A percentile compares a stretch with the other conserved stretches of the same genome.
phyloP scores from a whole-genome alignment of 2,329 filamentous ascomycete species.

The Neofusicoccum kwambonambiense region DNA sequence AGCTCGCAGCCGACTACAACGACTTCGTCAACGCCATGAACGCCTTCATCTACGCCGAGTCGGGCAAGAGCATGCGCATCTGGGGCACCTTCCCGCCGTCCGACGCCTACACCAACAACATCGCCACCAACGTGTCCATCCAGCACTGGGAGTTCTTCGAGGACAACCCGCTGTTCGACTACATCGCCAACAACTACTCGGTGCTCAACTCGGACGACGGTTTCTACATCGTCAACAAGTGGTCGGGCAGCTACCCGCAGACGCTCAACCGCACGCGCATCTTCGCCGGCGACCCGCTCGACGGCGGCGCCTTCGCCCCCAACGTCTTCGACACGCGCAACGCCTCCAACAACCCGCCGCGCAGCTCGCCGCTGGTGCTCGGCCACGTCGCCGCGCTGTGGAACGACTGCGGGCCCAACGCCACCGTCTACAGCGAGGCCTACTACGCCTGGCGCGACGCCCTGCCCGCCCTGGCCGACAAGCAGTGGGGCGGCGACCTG shows the following conservation, averaged over 20 bases:
- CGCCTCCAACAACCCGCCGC: slow-evolving; percentile 47
- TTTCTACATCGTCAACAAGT: slow-evolving; percentile 53
- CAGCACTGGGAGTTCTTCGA: slow-evolving; percentile 53
- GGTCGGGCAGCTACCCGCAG: slow-evolving; percentile 47
- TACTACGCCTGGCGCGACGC: slow-evolving; percentile 49
- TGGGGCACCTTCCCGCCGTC: slow-evolving; percentile 48
- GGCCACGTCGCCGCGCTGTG: slow-evolving; percentile 41
- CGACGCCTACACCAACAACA: slow-evolving; percentile 38
- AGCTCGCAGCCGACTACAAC: slow-evolving; percentile 37
- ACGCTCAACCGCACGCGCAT: slow-evolving; percentile 48
- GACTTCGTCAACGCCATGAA: slow-evolving; percentile 39
- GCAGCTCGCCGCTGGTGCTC: slow-evolving; percentile 41
- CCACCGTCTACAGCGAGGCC: slow-evolving; percentile 49
- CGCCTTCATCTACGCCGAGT: slow-evolving; percentile 30
- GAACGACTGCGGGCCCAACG: slow-evolving; percentile 52
- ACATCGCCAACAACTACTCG: slow-evolving; percentile 39
- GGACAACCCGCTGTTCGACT: slow-evolving; percentile 45
- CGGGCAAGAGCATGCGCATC: slow-evolving; percentile 34
- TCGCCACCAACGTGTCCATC: slow-evolving; percentile 42
- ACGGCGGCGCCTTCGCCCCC: slow-evolving; percentile 46
- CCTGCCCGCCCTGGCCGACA: slow-evolving; percentile 45
- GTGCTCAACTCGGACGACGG: slow-evolving; percentile 51
- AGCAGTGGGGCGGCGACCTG: slow-evolving; percentile 44
- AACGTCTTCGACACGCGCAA: slow-evolving; percentile 53
- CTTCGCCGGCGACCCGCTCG: slow-evolving; percentile 43